These are phyloP conservation scores for Neofusicoccum sp. DNA, from an alignment of 2,329 filamentous ascomycete species.

Conservation along the genomic window DNA sequence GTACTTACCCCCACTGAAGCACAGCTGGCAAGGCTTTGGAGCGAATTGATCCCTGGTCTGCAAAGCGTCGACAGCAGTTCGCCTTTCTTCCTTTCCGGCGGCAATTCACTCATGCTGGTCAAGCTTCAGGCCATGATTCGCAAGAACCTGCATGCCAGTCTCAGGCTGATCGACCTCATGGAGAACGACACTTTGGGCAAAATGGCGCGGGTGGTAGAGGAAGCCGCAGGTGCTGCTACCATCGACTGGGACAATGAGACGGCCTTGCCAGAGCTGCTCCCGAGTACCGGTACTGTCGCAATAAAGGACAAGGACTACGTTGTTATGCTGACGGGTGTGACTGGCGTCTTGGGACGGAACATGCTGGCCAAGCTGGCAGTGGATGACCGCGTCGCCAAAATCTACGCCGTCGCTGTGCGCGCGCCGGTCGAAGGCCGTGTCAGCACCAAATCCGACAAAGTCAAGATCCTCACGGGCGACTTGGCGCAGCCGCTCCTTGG, in stretches of 20 bases:
- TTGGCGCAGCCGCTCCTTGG: conserved; percentile 29
- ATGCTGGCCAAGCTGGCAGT: conserved; percentile 31
- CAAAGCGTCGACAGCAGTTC: not conserved
- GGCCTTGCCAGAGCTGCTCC: not conserved
- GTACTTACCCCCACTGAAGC: not conserved
- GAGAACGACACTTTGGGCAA: not conserved
- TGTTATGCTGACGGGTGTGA: conserved; percentile 23
- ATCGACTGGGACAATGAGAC: conserved; percentile 4
- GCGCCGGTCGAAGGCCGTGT: no score
- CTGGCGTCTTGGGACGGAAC: conserved; percentile 20
- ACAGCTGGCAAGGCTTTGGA: conserved; percentile 1
- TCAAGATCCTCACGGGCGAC: conserved; percentile 36
- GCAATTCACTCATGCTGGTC: conserved; percentile 14
- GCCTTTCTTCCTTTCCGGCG: conserved; percentile 13
- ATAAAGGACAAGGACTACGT: not conserved
- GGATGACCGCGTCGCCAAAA: conserved; percentile 27
- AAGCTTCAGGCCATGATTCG: not conserved
- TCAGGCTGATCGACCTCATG: not conserved
- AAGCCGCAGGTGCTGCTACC: not conserved
- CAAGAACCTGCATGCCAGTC: not conserved
- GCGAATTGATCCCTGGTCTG: not conserved
- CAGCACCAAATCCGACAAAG: not conserved
- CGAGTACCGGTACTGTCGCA: no score
- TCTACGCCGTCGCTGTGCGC: conserved; percentile 46
- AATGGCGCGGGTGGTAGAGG: not conserved